Evolutionary conservation across 441 rosid species (phyloP).

Genomic region (Erysimum cheiri): DNA sequence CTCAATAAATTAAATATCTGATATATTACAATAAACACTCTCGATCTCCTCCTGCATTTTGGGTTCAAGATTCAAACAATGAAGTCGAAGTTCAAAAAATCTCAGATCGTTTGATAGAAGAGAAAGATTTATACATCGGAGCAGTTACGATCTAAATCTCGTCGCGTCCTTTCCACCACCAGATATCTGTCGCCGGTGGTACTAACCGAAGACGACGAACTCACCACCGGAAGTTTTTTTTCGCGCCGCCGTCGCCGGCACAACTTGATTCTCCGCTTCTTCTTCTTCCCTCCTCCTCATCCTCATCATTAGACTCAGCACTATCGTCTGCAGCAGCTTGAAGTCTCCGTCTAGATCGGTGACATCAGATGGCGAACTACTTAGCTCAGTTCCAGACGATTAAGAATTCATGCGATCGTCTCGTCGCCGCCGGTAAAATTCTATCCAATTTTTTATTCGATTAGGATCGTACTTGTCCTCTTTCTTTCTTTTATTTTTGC

Average conservation of each 20-base stretch:
- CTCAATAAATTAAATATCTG: too few relatives aligned
- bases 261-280: constrained; percentile 85
- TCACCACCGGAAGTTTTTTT: constrained; percentile 44
- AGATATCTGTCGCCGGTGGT: constrained; percentile 17
- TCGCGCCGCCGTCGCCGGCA: constrained; percentile 53
- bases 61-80: neutral
- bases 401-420: constrained; percentile 75
- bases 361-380: constrained; percentile 77
- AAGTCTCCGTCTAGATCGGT: constrained; percentile 13
- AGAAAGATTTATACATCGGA: constrained; percentile 52
- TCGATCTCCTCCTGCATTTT: constrained; percentile 51
- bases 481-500: neutral
- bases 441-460: constrained; percentile 8
- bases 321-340: constrained; percentile 19
- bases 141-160: constrained; percentile 38
- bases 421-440: constrained; percentile 81
- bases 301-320: constrained; percentile 44
- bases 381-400: constrained; percentile 92
- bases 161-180: constrained; percentile 51
- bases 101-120: neutral
- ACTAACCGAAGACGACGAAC: constrained; percentile 52
- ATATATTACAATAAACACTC: neutral
- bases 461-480: constrained; percentile 18
- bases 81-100: neutral
- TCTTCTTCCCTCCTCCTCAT: constrained; percentile 38